Conservation (phyloP, 768 basidiomycete species). For the Dictyophora rubrovolvata region DNA sequence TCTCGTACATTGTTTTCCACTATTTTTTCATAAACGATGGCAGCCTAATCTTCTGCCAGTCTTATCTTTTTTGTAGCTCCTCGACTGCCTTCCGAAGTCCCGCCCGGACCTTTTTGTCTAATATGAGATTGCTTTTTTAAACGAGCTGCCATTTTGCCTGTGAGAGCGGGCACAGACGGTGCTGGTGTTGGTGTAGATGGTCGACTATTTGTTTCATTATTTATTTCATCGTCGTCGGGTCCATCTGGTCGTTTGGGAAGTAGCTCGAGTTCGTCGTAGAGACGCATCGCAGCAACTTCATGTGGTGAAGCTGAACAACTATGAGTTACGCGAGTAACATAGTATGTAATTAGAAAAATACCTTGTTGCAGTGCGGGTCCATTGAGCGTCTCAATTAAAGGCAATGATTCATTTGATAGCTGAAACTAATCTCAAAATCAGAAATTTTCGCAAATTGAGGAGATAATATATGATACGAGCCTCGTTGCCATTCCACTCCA, state of each 20-base stretch:
- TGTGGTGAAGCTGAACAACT: conserved; percentile 32
- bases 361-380: not conserved
- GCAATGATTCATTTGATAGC: conserved; percentile 27
- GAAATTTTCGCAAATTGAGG: not conserved
- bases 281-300: conserved; percentile 43
- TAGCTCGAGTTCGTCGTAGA: conserved; percentile 46
- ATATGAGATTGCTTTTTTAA: conserved; percentile 1
- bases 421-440: conserved; percentile 16
- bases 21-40: no score
- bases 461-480: conserved; percentile 8
- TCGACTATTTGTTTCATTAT: not conserved
- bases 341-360: conserved; percentile 25
- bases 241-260: conserved; percentile 51
- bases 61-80: conserved; percentile 2
- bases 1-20: not conserved
- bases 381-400: conserved; percentile 24
- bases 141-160: conserved; percentile 1
- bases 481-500: conserved; percentile 18
- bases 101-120: not conserved
- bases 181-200: not conserved
- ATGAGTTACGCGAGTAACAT: conserved; percentile 36
- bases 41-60: not conserved
- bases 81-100: not conserved
- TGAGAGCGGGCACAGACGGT: not conserved
- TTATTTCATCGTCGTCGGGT: not conserved